These are phyloP conservation scores for Amniculicola lignicola DNA, from an alignment of 495 filamentous ascomycete species.

Conservation along the genomic window DNA sequence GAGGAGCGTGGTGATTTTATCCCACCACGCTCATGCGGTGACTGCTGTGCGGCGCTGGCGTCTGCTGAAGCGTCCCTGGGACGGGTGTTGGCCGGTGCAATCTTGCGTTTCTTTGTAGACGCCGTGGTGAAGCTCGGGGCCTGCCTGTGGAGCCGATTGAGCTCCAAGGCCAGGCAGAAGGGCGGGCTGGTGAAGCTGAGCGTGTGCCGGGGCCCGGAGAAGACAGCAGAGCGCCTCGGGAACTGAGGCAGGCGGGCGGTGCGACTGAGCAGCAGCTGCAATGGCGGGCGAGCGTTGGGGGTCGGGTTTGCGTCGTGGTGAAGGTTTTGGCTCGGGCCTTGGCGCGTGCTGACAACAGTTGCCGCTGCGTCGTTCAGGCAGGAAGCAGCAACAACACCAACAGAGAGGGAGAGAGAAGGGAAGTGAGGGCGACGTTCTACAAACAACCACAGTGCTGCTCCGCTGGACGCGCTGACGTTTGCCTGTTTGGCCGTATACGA, in stretches of 20 bases:
- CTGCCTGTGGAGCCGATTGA: slow-evolving; percentile 32
- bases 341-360: too few species aligned
- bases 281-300: slow-evolving; percentile 11
- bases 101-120: slow-evolving; percentile 86
- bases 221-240: slow-evolving; percentile 2
- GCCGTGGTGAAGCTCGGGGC: slow-evolving; percentile 67
- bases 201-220: slow-evolving; percentile 12
- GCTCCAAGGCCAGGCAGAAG: slow-evolving; percentile 35
- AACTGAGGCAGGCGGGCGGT: slow-evolving; percentile 6
- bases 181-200: neutral
- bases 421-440: too few species aligned
- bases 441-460: too few species aligned
- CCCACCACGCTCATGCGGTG: slow-evolving; percentile 28
- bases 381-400: too few species aligned
- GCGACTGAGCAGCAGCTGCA: slow-evolving; percentile 20
- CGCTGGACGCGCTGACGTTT: too few species aligned
- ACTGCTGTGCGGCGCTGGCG: slow-evolving; percentile 5
- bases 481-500: too few species aligned
- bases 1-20: slow-evolving; percentile 31
- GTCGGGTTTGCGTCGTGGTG: too few species aligned
- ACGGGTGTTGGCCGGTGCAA: slow-evolving; percentile 54
- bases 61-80: slow-evolving; percentile 9
- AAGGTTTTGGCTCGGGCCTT: too few species aligned
- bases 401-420: too few species aligned
- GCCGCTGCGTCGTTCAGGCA: too few species aligned